Conservation (phyloP, 2,329 filamentous ascomycete genomes). For the Aspergillus pseudotamarii region DNA sequence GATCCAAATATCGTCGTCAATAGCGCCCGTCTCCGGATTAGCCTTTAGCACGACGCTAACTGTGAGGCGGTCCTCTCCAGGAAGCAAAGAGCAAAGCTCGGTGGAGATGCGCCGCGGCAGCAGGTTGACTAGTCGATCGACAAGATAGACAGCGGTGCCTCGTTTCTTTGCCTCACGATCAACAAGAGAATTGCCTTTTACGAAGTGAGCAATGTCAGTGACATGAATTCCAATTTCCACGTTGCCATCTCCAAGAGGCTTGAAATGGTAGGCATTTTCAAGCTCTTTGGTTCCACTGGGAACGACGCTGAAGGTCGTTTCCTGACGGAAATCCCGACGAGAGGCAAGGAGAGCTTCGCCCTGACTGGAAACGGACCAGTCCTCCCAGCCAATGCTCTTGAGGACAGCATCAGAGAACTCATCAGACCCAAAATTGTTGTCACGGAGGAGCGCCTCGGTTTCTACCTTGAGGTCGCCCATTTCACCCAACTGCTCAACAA, state of each 20-base stretch:
- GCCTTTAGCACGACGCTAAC: slow-evolving; percentile 93
- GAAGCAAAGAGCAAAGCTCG: slow-evolving; percentile 84
- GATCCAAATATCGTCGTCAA: slow-evolving; percentile 88
- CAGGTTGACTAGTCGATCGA: slow-evolving; percentile 86
- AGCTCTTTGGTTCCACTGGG: slow-evolving; percentile 85
- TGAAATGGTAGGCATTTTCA: slow-evolving; percentile 91
- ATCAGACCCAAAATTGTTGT: slow-evolving; percentile 98
- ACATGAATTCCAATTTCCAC: slow-evolving; percentile 96
- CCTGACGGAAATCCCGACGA: slow-evolving; percentile 86
- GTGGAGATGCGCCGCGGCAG: slow-evolving; percentile 82
- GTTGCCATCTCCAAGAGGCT: slow-evolving; percentile 77
- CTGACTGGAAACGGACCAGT: slow-evolving; percentile 86
- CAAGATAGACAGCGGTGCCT: slow-evolving; percentile 90
- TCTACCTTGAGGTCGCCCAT: slow-evolving; percentile 98
- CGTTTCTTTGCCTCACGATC: slow-evolving; percentile 98
- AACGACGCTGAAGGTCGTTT: slow-evolving; percentile 90
- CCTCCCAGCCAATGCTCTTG: slow-evolving; percentile 86
- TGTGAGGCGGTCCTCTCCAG: slow-evolving; percentile 85
- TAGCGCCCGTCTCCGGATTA: slow-evolving; percentile 77
- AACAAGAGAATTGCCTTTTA: slow-evolving; percentile 92
- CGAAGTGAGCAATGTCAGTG: slow-evolving; percentile 92
- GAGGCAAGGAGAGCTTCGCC: slow-evolving; percentile 71
- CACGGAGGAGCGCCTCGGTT: slow-evolving; percentile 91
- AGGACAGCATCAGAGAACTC: slow-evolving; percentile 97
- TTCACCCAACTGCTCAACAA: slow-evolving; percentile 93